Base-by-base conservation (phyloP, 208 protist genomes). In the Leishmania lainsoni region DNA sequence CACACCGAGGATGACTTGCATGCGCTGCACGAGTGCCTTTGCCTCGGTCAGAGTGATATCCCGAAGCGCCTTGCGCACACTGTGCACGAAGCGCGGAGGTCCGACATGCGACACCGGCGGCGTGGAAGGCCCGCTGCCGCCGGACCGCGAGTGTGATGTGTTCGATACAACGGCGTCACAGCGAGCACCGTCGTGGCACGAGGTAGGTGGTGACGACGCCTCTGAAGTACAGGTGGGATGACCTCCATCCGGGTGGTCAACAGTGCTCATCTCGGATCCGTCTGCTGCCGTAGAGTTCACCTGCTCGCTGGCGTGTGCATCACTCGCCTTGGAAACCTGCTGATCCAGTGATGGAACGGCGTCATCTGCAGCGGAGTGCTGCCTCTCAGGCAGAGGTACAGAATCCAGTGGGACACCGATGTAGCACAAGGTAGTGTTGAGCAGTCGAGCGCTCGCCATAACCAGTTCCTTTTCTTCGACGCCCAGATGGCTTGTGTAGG, bases 21-120 rank as follows among this genome's bases (percentile, higher is more conserved):
- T 86, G 48, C 82, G 65, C 48, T 85, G 73, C 16, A 95, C 39
- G 26, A 97, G 85, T 32, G 84, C 65, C 56, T 91, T 90, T 12
- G 92, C 90, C 81, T 98, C 95, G 0, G 87, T 91, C n/a, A 90
- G 71, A 51, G 93, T 93, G 26, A 96, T 86, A n/a, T 91, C 85
- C 59, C 80, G 80, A 39, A 96, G 78, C 35, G 86, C 75, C 61
- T 93, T 91, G 49, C 93, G 90, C 35, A 91, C 88, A 76, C 91
- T 90, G 83, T 98, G 90, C 59, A 92, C 82, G 45, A 92, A 82
- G 66, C 80, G 89, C 35, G 83, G 65, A 26, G 71, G 45, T n/a
- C 45, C 73, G n/a, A 16, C 61, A 66, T 78, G 66, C 76, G 73
- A 48, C 59, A 77, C 20, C 48, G 56, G 78, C 32, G 52, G 75